A percentile compares a stretch with the other conserved stretches of the same genome.
phyloP scores from a whole-genome alignment of 1,139 yeast genomes.

The Yamadazyma dushanensis region DNA sequence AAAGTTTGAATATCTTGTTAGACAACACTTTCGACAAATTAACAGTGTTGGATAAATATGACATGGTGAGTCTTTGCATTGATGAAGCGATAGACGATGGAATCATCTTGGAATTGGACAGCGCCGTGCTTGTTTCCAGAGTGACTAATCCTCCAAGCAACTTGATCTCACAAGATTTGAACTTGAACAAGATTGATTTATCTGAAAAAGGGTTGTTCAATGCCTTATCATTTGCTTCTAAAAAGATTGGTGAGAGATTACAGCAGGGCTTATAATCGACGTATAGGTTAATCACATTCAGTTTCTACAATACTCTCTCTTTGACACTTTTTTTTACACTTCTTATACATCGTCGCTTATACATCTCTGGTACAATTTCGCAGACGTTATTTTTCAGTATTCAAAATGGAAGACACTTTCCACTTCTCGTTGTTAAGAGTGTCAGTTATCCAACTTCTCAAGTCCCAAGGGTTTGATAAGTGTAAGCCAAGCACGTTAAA shows the following conservation, averaged over 20 bases:
- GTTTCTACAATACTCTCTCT: too few relatives aligned
- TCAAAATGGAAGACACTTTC: conserved; percentile 39
- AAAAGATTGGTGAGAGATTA: conserved; percentile 80
- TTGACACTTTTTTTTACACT: too few relatives aligned
- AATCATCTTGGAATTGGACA: conserved; percentile 85
- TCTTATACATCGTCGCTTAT: too few relatives aligned
- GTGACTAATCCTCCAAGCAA: conserved; percentile 75
- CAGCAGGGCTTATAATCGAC: conserved; percentile 68
- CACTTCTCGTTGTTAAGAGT: conserved; percentile 61
- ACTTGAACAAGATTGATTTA: conserved; percentile 69
- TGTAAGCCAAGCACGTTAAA: conserved; percentile 64
- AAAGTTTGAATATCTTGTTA: conserved; percentile 75
- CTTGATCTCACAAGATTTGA: conserved; percentile 38
- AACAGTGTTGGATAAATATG: conserved; percentile 79
- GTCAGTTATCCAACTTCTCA: conserved; percentile 64
- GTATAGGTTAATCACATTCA: too few relatives aligned
- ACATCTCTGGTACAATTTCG: too few relatives aligned
- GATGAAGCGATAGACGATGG: conserved; percentile 96
- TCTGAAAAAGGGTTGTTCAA: conserved; percentile 85
- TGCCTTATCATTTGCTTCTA: conserved; percentile 88
- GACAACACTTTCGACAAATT: conserved; percentile 77
- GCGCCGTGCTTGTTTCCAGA: conserved; percentile 82
- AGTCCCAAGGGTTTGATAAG: conserved; percentile 72
- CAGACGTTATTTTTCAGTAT: background rate
- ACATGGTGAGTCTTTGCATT: conserved; percentile 77